Base-by-base conservation (phyloP, 805 yeast species). In the Saccharomycodes ludwigii region DNA sequence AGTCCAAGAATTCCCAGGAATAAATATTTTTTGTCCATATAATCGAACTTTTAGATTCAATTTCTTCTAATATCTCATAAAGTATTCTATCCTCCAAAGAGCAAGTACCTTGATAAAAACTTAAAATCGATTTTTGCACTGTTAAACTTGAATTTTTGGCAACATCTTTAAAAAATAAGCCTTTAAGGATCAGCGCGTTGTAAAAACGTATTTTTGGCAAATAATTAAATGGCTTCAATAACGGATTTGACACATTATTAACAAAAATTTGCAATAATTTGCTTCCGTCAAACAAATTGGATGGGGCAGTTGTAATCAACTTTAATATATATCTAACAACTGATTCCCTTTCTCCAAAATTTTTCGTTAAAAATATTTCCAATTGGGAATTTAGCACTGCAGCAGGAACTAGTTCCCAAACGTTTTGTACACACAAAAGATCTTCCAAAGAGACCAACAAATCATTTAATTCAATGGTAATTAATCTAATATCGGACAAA, bases 11-110 rank as follows among this genome's bases (percentile, higher is more conserved):
- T 31, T 79, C 85, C 93, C 94, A 81, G 27, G 66, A 59, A 21
- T 63, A 56, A 4, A 80, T 73, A 22, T 61, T 50, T 31, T 63
- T 63, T n/a, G 78, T 61, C 93, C 94, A 84, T 6, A 84, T 71
- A 4, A 52, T 42, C 10, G 65, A 55, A 5, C 63, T 43, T 3
- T 55, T 53, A 0, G 69, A 44, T 51, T 88, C 97, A 21, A 84
- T 59, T 9, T 50, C 48, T 33, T 63, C 60, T 27, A 88, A 47
- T 2, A 81, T 54, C 4, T 57, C 50, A 33, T 79, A 68, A 18
- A 88, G 46, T 2, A 85, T 36, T 32, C 70, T 47, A 47, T 88
- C 96, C 22, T 69, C 71, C 1, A 73, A 56, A 11, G 68, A 49
- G 3, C 62, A 55, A 0, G 86, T 63, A 4, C 94, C 95, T n/a